Evolutionary conservation across 177 flowering plant genomes (phyloP), one percentile per base, ranked within the genome.

Genomic region (Vitis hybrid): DNA sequence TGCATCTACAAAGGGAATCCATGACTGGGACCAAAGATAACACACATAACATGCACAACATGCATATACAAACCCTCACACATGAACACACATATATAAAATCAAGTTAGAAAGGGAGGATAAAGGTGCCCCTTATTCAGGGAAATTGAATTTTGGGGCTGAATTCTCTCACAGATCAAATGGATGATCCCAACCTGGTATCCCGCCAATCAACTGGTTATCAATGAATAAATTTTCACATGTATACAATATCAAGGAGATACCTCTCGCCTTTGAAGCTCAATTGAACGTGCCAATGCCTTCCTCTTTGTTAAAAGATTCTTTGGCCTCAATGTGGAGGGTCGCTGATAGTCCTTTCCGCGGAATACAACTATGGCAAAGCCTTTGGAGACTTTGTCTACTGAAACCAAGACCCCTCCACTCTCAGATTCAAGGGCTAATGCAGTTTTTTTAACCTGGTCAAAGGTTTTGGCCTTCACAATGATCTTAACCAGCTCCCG

Each of bases 201-300:
- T 15, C 16, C n/a, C 56, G 0, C n/a, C 56, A 53, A 14, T 5
- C 56, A 53, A 53, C 16, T 12, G 56, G 56, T 14, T 53, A 16
- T 1, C 16, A 16, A 14, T 53, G 56, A 14, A 26, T 26, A 26
- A 26, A 26, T 0, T 26, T 26, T 26, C 5, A 26, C 29, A 26
- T 26, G 29, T 26, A 26, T 3, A 39, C 45, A 39, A 21, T 57
- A 19, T 12, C 13, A 56, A 31, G 10, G 15, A 67, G 10, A 70
- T 87, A 95, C 98, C 99, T 95, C 88, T 39, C 66, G 91, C 74
- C 99, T 88, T 78, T 95, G 99, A 76, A 91, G 88, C 80, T 91
- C 99, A 69, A 95, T 89, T 9, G 97, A 91, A 33, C 96, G 94
- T 31, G 96, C 93, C 80, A 95, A 84, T 61, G 99, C 99, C 76